A percentile compares a stretch with the other conserved stretches of the same genome.
Conservation (phyloP, 768 basidiomycete species). For the Trametes villosa region DNA sequence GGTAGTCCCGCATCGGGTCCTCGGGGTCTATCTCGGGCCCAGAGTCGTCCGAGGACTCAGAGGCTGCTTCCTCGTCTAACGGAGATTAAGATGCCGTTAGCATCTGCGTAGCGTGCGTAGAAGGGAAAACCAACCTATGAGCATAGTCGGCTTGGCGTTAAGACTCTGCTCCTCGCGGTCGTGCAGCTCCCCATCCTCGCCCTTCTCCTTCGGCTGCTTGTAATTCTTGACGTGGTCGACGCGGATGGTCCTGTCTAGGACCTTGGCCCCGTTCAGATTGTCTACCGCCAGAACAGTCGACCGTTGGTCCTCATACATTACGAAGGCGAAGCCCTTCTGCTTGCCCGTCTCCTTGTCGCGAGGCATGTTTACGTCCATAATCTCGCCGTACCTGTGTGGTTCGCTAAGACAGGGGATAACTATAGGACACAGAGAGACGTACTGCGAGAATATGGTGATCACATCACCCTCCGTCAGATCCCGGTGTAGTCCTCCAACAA, state of each 20-base stretch:
- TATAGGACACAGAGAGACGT: too few relatives aligned
- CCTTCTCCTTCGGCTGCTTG: constrained; percentile 80
- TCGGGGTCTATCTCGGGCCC: constrained; percentile 85
- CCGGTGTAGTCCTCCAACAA: constrained; percentile 84
- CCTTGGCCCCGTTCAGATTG: constrained; percentile 94
- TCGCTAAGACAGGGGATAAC: too few relatives aligned
- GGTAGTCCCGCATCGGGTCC: constrained; percentile 96
- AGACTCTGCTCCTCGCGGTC: constrained; percentile 86
- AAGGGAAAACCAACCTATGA: constrained; percentile 46
- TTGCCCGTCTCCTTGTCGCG: constrained; percentile 94
- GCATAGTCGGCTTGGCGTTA: constrained; percentile 81
- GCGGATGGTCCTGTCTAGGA: constrained; percentile 83
- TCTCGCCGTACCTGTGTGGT: constrained; percentile 86
- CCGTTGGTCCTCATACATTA: constrained; percentile 99
- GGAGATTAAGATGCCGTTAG: not conserved
- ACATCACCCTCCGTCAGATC: constrained; percentile 98
- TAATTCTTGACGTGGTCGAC: constrained; percentile 95
- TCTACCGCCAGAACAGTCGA: constrained; percentile 96
- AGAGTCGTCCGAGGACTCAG: constrained; percentile 69
- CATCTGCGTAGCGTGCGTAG: too few relatives aligned
- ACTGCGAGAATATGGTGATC: constrained; percentile 98
- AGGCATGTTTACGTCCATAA: constrained; percentile 94
- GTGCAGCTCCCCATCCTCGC: constrained; percentile 82
- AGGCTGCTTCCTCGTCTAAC: constrained; percentile 54
- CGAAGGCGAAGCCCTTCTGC: constrained; percentile 88